Conservation (phyloP, 164 flowering plant genomes). For the Nelumbo lutea region DNA sequence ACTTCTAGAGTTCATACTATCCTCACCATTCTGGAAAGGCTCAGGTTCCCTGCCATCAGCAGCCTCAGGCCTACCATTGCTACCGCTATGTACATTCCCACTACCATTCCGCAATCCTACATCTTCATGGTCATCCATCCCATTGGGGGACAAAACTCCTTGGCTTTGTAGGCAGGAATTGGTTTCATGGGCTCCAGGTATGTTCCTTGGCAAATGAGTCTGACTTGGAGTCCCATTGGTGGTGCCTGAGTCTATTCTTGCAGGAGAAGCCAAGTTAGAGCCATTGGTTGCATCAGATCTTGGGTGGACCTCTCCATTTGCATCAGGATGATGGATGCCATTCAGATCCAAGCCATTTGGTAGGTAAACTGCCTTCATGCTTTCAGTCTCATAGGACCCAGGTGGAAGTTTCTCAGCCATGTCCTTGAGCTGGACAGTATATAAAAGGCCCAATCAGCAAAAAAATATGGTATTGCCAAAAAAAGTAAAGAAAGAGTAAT, state of each 20-base stretch:
- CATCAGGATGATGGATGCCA: conserved; percentile 28
- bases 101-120: conserved; percentile 31
- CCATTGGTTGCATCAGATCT: conserved; percentile 36
- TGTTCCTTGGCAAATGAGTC: conserved; percentile 16
- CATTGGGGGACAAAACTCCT: conserved; percentile 18
- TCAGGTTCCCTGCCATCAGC: conserved; percentile 28
- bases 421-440: conserved; percentile 52
- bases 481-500: no score
- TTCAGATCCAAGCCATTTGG: conserved; percentile 54
- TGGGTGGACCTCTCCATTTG: conserved; percentile 35
- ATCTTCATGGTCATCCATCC: conserved; percentile 29
- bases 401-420: conserved; percentile 72
- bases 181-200: conserved; percentile 19
- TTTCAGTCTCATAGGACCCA: conserved; percentile 50
- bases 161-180: conserved; percentile 17
- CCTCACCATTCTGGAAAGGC: conserved; percentile 39
- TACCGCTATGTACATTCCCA: conserved; percentile 22
- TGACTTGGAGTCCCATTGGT: conserved; percentile 23
- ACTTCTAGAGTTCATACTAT: conserved; percentile 29
- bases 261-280: conserved; percentile 27
- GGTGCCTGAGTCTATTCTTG: conserved; percentile 17
- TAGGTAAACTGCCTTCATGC: conserved; percentile 27
- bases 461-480: background rate
- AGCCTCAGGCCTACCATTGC: conserved; percentile 24
- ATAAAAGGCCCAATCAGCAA: conserved; percentile 10